Evolutionary conservation across 2,329 filamentous ascomycete species (phyloP), one percentile per base, ranked within the genome.

Genomic region (Epichloe festucae): DNA sequence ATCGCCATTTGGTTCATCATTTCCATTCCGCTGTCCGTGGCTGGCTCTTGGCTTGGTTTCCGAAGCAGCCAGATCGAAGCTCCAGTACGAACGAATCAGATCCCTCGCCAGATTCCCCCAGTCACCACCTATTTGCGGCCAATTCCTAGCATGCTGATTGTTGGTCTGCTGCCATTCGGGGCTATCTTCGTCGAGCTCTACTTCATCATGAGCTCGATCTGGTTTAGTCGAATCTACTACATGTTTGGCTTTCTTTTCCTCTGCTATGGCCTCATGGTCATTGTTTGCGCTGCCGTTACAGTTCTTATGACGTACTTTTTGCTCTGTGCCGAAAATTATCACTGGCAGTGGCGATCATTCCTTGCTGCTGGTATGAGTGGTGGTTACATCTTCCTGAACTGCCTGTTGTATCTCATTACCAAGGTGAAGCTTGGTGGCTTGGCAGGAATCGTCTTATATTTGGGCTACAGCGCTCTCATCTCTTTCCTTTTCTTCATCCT

Each of bases 181-280:
- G 91, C 93, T 55, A 97, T 98, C 65, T 96, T 97, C 59, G 90
- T 97, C 46, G 93, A 98, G 72, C 82, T 98, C 2, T 97, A 95
- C 77, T 97, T 97, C 70, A 96, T 98, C 73, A 95, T 98, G 88
- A 95, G 85, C 71, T 95, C 88, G 27, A 91, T 98, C 65, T 98
- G 93, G 93, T 95, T 94, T 70, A 91, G 85, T 73, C 89, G 93
- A 70, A 93, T 98, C 58, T 98, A 98, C 76, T 98, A 98, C 78
- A 98, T 98, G 93, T 98, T 98, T 62, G 93, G 93, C 21, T 98
- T 98, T 77, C 74, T 98, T 38, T 98, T 98, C 76, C 78, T 98
- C 52, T 96, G 90, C 76, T 98, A 95, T 64, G 90, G 87, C 11
- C 79, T 98, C 48, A 96, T 98, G 89, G 89, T 97, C 60, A 86